Percentiles rank a stretch among this genome's conserved stretches.
Evolutionary conservation across 1,284 basidiomycete species (phyloP).

Genomic region (Ganoderma multipileum): DNA sequence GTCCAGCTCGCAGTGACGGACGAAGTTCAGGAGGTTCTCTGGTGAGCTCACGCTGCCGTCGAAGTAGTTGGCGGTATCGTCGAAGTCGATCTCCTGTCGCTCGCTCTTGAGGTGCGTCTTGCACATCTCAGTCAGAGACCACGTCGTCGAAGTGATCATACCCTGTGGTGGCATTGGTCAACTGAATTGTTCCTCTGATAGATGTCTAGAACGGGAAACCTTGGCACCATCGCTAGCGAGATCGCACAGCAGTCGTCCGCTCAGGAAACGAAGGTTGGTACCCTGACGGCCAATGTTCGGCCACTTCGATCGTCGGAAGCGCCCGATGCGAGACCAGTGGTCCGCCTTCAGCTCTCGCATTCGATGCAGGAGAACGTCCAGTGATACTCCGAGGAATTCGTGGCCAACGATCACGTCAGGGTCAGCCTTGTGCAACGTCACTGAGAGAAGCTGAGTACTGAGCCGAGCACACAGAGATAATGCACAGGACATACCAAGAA

Average conservation of each 20-base stretch:
- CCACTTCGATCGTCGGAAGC: conserved; percentile 89
- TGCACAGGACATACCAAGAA: conserved; percentile 63
- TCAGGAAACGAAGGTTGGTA: conserved; percentile 84
- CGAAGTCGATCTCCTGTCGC: conserved; percentile 94
- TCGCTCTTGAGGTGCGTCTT: conserved; percentile 87
- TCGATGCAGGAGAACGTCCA: conserved; percentile 92
- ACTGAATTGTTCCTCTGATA: background rate
- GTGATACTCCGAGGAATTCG: conserved; percentile 91
- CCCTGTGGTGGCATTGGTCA: conserved; percentile 54
- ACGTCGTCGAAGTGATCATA: conserved; percentile 95
- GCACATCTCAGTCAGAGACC: conserved; percentile 98
- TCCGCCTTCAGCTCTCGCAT: conserved; percentile 91
- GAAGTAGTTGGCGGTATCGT: conserved; percentile 92
- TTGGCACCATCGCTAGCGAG: conserved; percentile 94
- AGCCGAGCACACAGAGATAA: background rate
- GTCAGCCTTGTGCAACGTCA: conserved; percentile 85
- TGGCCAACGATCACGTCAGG: conserved; percentile 97
- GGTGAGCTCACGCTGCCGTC: conserved; percentile 85
- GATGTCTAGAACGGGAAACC: conserved; percentile 50
- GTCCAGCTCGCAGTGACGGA: conserved; percentile 93
- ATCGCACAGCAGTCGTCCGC: conserved; percentile 91
- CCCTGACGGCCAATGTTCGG: conserved; percentile 86
- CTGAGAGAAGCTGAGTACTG: conserved; percentile 47
- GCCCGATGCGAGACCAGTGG: conserved; percentile 93
- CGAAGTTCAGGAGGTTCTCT: conserved; percentile 85